A percentile compares a stretch with the other conserved stretches of the same genome.
Conservation (phyloP, 305 asterid genomes). For the Nicotiana rustica region DNA sequence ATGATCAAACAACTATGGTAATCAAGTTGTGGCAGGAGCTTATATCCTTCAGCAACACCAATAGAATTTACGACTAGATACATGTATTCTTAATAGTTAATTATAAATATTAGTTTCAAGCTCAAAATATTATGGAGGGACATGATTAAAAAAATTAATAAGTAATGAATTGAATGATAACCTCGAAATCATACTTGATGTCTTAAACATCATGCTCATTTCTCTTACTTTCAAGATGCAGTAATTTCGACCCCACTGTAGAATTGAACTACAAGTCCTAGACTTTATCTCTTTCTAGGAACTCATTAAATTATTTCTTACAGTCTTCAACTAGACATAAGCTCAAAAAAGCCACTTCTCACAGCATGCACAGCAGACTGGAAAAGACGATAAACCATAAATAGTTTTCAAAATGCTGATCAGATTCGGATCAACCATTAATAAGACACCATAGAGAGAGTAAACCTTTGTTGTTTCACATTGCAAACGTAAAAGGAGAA, state of each 20-base stretch:
- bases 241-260: not conserved
- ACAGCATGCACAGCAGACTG: not conserved
- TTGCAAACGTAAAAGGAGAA: not conserved
- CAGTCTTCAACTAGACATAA: constrained; percentile 22
- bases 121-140: not conserved
- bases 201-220: not conserved
- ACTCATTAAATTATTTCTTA: constrained; percentile 5
- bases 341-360: constrained; percentile 8
- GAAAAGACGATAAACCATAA: not conserved
- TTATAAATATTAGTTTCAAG: not conserved
- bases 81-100: not conserved
- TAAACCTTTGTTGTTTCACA: not conserved
- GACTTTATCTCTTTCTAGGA: not conserved
- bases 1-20: not conserved
- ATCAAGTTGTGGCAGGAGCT: constrained; percentile 13
- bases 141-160: not conserved
- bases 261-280: not conserved
- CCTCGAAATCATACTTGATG: not conserved
- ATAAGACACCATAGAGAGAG: not conserved
- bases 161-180: not conserved
- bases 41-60: constrained; percentile 5
- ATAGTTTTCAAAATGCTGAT: not conserved
- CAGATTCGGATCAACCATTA: not conserved
- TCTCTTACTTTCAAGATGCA: constrained; percentile 6
- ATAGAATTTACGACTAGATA: not conserved